Evolutionary conservation across 768 basidiomycete species (phyloP), one percentile per base, ranked within the genome.

Genomic region (Pholiota conissans): DNA sequence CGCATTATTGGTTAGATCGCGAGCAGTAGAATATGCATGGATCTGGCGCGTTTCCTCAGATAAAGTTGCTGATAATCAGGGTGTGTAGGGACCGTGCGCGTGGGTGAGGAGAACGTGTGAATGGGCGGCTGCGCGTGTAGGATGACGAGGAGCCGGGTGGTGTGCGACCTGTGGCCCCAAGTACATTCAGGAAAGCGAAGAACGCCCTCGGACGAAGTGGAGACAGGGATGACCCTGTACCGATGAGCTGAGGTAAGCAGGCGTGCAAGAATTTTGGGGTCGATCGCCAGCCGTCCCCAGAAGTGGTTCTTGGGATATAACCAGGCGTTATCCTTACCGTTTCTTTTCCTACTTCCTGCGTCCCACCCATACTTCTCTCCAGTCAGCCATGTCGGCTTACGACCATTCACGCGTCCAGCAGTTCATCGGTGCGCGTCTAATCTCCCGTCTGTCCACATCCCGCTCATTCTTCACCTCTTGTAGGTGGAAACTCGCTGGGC

Each of bases 401-500:
- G 82, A 83, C 72, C 83, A 83, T 67, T 79, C 80, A 46, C 77
- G 75, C 71, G 80, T 83, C 52, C 76, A 81, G 63, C 77, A 83
- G 49, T 84, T 76, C 65, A 80, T 84, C 58, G 83, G 83, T 77
- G 58, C 55, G 51, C 35, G 34, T 40, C 32, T 22, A 48, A 58
- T 50, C 29, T 57, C 42, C 26, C 55, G 14, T 50, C 39, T 50
- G 18, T 32, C 37, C 51, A 18, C 49, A 55, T 62, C 57, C 55
- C 58, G 32, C 45, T 63, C 59, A 45, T 48, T 55, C 51, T 39
- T 60, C 52, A 51, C 42, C n/a, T n/a, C n/a, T n/a, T n/a, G n/a
- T 68, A 98, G 97, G 97, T 67, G 95, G 93, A 61, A 98, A 98
- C 76, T 86, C 91, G 28, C 70, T 99, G 60, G 92, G 95, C 59